phyloP scores from a whole-genome alignment of 805 yeast species.

The Yarrowia yakushimensis region DNA sequence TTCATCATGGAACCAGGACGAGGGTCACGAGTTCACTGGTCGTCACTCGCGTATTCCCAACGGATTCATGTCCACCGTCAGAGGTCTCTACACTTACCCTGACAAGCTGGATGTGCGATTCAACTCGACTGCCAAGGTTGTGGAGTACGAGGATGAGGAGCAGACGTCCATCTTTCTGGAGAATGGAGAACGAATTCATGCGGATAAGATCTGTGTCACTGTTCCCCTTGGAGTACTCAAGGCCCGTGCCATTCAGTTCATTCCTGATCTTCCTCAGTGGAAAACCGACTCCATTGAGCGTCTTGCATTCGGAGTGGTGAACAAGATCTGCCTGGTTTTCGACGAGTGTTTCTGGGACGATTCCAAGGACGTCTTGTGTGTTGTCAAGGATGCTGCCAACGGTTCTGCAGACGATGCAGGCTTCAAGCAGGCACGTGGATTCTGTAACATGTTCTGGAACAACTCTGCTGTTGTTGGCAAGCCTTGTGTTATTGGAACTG shows the following conservation, averaged over 20 bases:
- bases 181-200: slow-evolving; percentile 42
- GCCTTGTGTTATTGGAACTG: slow-evolving; percentile 41
- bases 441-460: slow-evolving; percentile 42
- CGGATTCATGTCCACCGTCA: slow-evolving; percentile 39
- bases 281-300: slow-evolving; percentile 41
- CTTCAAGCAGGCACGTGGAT: slow-evolving; percentile 37
- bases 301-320: slow-evolving; percentile 42
- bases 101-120: slow-evolving; percentile 42
- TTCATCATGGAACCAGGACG: slow-evolving; percentile 44
- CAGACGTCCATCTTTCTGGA: slow-evolving; percentile 37
- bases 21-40: slow-evolving; percentile 42
- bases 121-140: slow-evolving; percentile 40
- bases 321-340: slow-evolving; percentile 41
- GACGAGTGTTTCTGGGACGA: slow-evolving; percentile 43
- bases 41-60: slow-evolving; percentile 40
- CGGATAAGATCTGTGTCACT: slow-evolving; percentile 42
- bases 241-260: slow-evolving; percentile 40
- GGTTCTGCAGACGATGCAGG: slow-evolving; percentile 28
- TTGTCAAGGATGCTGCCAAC: slow-evolving; percentile 34
- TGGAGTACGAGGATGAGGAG: slow-evolving; percentile 39
- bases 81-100: slow-evolving; percentile 41
- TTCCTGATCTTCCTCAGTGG: slow-evolving; percentile 44
- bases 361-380: slow-evolving; percentile 35
- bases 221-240: slow-evolving; percentile 44
- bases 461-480: slow-evolving; percentile 38